phyloP scores from a whole-genome alignment of 2,329 filamentous ascomycete genomes.

The Botrytis cinerea region DNA sequence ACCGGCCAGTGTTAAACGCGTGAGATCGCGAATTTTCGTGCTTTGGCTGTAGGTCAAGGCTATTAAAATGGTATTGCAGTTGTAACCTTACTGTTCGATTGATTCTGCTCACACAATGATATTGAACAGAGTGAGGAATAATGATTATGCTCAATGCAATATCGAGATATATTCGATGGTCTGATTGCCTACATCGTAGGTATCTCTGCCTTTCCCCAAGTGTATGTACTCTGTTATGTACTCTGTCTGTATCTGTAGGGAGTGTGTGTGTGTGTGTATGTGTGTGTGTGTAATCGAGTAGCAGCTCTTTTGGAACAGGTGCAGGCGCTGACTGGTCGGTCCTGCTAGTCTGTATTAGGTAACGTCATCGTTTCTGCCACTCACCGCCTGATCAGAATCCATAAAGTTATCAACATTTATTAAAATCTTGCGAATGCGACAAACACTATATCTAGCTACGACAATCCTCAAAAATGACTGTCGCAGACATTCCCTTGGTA shows the following conservation, averaged over 20 bases:
- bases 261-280: too few species aligned
- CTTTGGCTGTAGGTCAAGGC: neutral
- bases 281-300: neutral
- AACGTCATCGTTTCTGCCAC: neutral
- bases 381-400: constrained; percentile 8
- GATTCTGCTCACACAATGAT: neutral
- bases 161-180: neutral
- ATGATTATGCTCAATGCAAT: neutral
- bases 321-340: neutral
- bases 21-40: constrained; percentile 19
- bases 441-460: neutral
- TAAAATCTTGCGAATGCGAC: constrained; percentile 18
- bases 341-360: neutral
- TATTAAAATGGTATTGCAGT: neutral
- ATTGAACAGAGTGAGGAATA: neutral
- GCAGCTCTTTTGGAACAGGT: neutral
- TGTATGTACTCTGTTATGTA: neutral
- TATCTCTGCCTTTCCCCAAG: neutral
- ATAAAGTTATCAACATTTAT: constrained; percentile 1
- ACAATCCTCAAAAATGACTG: constrained; percentile 13
- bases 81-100: neutral
- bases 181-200: neutral
- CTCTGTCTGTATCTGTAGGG: too few species aligned
- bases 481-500: constrained; percentile 12
- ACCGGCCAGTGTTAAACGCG: constrained; percentile 5